Conservation (phyloP, 2,329 filamentous ascomycete genomes). For the Colletotrichum kahawae region DNA sequence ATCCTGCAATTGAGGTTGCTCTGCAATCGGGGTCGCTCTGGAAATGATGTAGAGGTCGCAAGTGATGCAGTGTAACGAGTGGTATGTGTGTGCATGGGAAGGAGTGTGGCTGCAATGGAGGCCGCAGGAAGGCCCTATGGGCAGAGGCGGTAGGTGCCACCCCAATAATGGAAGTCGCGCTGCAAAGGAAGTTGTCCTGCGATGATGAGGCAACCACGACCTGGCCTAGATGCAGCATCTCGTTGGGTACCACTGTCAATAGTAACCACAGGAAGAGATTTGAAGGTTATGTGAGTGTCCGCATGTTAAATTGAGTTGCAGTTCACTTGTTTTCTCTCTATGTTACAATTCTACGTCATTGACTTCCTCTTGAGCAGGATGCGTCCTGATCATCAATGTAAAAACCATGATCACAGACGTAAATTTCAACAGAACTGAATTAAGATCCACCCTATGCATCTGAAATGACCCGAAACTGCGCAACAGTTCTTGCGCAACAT, state of each 20-base stretch:
- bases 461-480: not conserved
- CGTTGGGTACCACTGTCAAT: no score
- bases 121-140: not conserved
- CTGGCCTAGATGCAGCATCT: no score
- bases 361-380: not conserved
- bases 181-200: no score
- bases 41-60: not conserved
- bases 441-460: not conserved
- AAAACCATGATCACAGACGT: not conserved
- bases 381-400: not conserved
- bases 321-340: not conserved
- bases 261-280: not conserved
- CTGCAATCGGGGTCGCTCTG: fast-evolving
- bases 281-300: no score
- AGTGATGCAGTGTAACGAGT: not conserved
- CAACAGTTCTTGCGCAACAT: not conserved
- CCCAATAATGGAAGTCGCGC: no score
- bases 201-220: no score
- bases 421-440: not conserved
- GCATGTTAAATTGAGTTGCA: not conserved
- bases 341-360: not conserved
- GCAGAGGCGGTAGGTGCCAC: fast-evolving
- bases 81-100: fast-evolving
- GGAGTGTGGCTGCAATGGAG: not conserved
- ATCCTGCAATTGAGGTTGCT: not conserved